Percentiles rank a stretch among this genome's conserved stretches.
phyloP scores from a whole-genome alignment of 2,329 filamentous ascomycete species.

The Botrytis elliptica region DNA sequence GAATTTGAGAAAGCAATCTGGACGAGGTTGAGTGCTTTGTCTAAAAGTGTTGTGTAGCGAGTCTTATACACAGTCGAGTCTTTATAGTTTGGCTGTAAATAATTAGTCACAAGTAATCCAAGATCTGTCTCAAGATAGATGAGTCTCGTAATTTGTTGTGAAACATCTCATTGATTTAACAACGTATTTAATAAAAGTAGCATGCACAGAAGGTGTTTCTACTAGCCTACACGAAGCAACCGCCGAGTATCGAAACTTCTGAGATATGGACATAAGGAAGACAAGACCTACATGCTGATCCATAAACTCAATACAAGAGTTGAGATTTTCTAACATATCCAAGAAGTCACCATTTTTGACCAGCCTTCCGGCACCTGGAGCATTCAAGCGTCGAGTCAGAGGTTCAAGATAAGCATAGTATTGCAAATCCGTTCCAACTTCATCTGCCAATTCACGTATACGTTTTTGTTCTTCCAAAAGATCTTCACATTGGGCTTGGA shows the following conservation, averaged over 20 bases:
- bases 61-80: slow-evolving; percentile 87
- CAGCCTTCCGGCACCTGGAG: slow-evolving; percentile 81
- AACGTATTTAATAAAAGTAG: neutral
- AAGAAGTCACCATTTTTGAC: slow-evolving; percentile 83
- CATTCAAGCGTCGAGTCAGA: slow-evolving; percentile 85
- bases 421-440: slow-evolving; percentile 84
- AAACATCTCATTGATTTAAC: neutral
- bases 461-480: slow-evolving; percentile 79
- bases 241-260: neutral
- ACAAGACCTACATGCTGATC: slow-evolving; percentile 65
- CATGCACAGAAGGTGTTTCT: neutral
- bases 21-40: slow-evolving; percentile 61
- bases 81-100: slow-evolving; percentile 68
- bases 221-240: neutral
- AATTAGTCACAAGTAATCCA: slow-evolving; percentile 29
- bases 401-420: slow-evolving; percentile 94
- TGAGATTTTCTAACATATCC: slow-evolving; percentile 82
- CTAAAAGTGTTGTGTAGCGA: slow-evolving; percentile 78
- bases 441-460: slow-evolving; percentile 74
- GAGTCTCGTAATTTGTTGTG: neutral
- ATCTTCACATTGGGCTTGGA: slow-evolving; percentile 88
- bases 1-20: slow-evolving; percentile 38
- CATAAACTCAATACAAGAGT: slow-evolving; percentile 93
- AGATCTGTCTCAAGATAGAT: neutral
- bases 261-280: neutral